Evolutionary conservation across 345 rosid species (phyloP), one percentile per base, ranked within the genome.

Genomic region (Brassica carinata): DNA sequence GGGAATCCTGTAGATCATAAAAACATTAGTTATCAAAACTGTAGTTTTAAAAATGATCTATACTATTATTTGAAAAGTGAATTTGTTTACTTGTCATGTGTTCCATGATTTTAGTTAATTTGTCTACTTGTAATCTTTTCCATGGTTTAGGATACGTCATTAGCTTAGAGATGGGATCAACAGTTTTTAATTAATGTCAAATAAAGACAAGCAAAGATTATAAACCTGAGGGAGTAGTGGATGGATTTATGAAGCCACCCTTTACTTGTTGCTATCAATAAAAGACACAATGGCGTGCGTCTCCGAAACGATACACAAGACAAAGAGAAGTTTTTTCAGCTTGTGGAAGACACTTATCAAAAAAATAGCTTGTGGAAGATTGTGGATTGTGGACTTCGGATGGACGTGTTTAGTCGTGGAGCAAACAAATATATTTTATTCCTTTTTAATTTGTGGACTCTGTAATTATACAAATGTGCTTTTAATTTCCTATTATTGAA

Each of bases 291-390:
- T 77, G 70, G 45, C 73, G 77, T 30, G 63, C 75, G 78, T 81
- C 78, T 53, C 74, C 81, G 48, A 72, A 71, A 71, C 80, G 0
- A 75, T 38, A 58, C 76, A 81, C 84, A 26, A 43, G 81, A 81
- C 73, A 75, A 64, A 75, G 38, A 80, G 26, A 62, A 63, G 79
- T 69, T 74, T 62, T 18, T 74, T 71, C 79, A 51, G 71, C 29
- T 74, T 80, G 19, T 19, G 19, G 19, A 19, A 19, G 19, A 19
- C 19, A 19, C 19, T 19, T 19, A 19, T 19, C 19, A 19, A 19
- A 19, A 19, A 19, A 19, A 19, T 19, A 19, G 19, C 19, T 19
- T 19, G 83, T 69, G 75, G 71, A 69, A 53, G 66, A 69, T 0
- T 63, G 67, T 75, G 58, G 75, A 57, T 58, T 66, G 19, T 19